phyloP scores from a whole-genome alignment of 2,329 filamentous ascomycete genomes.

The Rhinocladiella similis region DNA sequence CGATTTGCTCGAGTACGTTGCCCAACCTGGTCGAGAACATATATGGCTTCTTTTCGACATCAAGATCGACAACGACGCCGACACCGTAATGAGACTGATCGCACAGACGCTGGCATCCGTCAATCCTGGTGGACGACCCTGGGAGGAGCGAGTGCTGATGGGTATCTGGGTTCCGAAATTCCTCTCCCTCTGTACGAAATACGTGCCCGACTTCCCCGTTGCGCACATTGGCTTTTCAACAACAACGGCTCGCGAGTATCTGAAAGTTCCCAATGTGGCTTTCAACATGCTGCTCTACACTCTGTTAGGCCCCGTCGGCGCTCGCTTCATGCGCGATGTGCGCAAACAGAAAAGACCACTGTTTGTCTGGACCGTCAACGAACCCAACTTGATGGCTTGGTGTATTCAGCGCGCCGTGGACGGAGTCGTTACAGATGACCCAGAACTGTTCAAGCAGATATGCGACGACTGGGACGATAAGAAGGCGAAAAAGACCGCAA shows the following conservation, averaged over 20 bases:
- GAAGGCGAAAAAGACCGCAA: constrained; percentile 12
- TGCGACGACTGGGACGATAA: constrained; percentile 27
- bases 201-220: constrained; percentile 46
- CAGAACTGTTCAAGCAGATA: constrained; percentile 56
- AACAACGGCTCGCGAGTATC: constrained; percentile 68
- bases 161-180: constrained; percentile 80
- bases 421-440: constrained; percentile 85
- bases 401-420: constrained; percentile 66
- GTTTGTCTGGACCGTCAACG: constrained; percentile 86
- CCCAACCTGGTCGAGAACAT: constrained; percentile 61
- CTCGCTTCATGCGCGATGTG: constrained; percentile 64
- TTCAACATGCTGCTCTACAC: constrained; percentile 75
- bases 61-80: constrained; percentile 59
- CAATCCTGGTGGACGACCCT: constrained; percentile 52
- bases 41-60: constrained; percentile 87
- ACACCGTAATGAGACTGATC: constrained; percentile 69
- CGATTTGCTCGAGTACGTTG: constrained; percentile 74
- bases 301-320: constrained; percentile 68
- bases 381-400: constrained; percentile 78
- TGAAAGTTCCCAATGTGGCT: constrained; percentile 65
- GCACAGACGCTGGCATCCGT: constrained; percentile 62
- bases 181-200: constrained; percentile 61
- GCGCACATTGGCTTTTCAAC: constrained; percentile 45
- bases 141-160: constrained; percentile 72
- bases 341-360: constrained; percentile 59